Evolutionary conservation across 169 alveolate species (phyloP).

Genomic region (Plasmodium berghei): DNA sequence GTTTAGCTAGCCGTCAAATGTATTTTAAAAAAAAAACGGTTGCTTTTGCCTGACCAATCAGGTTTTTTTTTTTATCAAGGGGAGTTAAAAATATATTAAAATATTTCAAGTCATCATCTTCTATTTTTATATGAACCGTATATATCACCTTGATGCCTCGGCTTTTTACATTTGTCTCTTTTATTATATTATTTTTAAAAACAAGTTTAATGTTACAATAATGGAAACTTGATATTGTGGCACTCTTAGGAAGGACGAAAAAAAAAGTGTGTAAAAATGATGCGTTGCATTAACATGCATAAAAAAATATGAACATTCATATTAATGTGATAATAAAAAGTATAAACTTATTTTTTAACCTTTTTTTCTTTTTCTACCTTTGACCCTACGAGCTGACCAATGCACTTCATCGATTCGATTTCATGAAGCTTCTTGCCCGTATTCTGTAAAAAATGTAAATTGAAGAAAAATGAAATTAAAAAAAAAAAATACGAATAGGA

Average conservation of each 20-base stretch:
- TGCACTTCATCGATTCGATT: conserved; percentile 58
- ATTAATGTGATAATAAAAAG: neutral
- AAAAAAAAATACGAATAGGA: neutral
- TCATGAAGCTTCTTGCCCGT: conserved; percentile 5
- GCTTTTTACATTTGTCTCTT: conserved; percentile 41
- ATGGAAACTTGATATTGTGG: conserved; percentile 20
- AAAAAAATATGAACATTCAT: neutral
- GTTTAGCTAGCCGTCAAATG: neutral
- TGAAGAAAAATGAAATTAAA: neutral
- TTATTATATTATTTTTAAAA: conserved; percentile 26
- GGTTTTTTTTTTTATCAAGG: conserved; percentile 30
- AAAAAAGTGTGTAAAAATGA: neutral
- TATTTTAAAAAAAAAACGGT: conserved; percentile 56
- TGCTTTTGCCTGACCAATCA: conserved; percentile 54
- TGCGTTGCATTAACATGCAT: neutral
- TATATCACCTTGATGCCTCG: conserved; percentile 32
- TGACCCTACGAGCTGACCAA: conserved; percentile 25
- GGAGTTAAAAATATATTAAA: conserved; percentile 49
- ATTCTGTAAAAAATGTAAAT: conserved; percentile 16
- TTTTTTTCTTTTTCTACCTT: conserved; percentile 23
- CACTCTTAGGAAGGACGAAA: conserved; percentile 4
- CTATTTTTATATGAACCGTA: conserved; percentile 62
- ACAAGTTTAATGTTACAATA: conserved; percentile 51
- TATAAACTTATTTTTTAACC: neutral
- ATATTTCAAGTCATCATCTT: conserved; percentile 21